Base-by-base conservation (phyloP, 148 eudicot genomes). In the Pharnaceum exiguum region DNA sequence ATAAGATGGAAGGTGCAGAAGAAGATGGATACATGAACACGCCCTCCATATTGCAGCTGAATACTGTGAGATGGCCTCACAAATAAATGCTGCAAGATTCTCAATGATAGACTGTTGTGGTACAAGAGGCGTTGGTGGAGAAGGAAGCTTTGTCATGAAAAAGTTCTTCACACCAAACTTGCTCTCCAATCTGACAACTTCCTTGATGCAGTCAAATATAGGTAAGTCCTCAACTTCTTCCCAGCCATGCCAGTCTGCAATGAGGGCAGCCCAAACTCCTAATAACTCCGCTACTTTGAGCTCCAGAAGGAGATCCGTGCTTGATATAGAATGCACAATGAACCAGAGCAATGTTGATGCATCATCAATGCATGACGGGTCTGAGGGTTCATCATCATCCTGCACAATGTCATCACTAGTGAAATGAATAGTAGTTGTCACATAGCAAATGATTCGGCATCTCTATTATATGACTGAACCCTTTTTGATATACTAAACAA, bases 151-250 rank as follows among this genome's bases (percentile, higher is more conserved):
- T 46, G 72, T 68, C 38, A 64, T 17, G 51, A 86, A 45, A 47
- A 83, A 76, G 47, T 81, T 71, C 28, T 64, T 68, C 54, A 86
- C 23, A 30, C 64, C 51, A 63, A 74, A 63, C 30, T 66, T 83
- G 24, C 36, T 78, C 54, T 79, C 70, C 39, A 86, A 67, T 62
- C 21, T 51, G 49, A 76, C 76, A 57, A 75, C 76, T 69, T 83
- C 87, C 56, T 68, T 80, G 25, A 83, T 80, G 74, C 89, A 86
- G 35, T 67, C 81, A 67, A 86, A 86, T 48, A 83, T 68, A 27
- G 89, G 69, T 57, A 77, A 55, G 60, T 86, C 95, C 65, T 86
- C 89, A n/a, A 70, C 57, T 66, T 83, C 95, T 69, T 86, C 95
- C 95, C 89, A 86, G 11, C 73, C 72, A 75, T 83, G 75, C 84